These are phyloP conservation scores for Phoma sp. DNA, from an alignment of 2,329 filamentous ascomycete species.

Conservation along the genomic window DNA sequence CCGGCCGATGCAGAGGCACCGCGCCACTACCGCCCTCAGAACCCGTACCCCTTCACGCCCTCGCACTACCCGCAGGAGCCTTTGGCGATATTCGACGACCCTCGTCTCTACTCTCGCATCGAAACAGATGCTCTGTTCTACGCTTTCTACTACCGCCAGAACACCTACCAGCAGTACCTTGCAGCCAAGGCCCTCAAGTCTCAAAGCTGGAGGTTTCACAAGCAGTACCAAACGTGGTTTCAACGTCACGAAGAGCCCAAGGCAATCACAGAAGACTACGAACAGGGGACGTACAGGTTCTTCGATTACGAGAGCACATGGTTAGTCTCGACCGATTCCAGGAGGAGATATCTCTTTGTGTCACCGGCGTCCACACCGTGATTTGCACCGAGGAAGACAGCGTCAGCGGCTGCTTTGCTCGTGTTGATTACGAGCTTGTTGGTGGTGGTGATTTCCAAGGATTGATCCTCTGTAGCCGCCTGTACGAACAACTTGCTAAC, in stretches of 20 bases:
- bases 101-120: constrained; percentile 82
- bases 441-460: background rate
- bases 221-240: constrained; percentile 99
- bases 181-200: constrained; percentile 97
- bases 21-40: constrained; percentile 81
- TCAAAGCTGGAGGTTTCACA: constrained; percentile 98
- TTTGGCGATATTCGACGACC: constrained; percentile 90
- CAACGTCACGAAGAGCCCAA: constrained; percentile 98
- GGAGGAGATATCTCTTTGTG: background rate
- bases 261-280: constrained; percentile 97
- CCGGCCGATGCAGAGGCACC: constrained; percentile 80
- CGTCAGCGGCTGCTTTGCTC: background rate
- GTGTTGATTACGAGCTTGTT: background rate
- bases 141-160: constrained; percentile 98
- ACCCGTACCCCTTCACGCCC: constrained; percentile 74
- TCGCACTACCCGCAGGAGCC: constrained; percentile 91
- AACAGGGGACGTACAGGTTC: constrained; percentile 98
- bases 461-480: background rate
- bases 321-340: constrained; percentile 56
- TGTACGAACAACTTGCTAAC: constrained; percentile 26
- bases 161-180: constrained; percentile 92
- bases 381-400: background rate
- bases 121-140: constrained; percentile 98
- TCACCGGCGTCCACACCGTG: background rate
- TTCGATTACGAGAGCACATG: constrained; percentile 99